Base-by-base conservation (phyloP, 139 green algal genomes). In the Chlamydomonas eustigma region DNA sequence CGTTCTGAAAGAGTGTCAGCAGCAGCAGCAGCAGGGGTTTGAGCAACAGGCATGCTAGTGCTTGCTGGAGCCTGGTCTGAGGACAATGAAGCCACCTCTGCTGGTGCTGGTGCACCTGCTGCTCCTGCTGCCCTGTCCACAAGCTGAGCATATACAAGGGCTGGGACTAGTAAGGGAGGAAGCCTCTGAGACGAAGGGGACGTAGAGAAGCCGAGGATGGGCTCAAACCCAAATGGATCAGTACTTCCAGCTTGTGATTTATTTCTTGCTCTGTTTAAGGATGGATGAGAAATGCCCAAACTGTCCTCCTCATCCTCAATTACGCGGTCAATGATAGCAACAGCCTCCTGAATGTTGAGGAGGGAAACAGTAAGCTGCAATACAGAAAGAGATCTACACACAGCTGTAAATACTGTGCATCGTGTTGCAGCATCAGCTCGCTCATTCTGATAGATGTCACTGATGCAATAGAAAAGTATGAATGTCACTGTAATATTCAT, bases 81-180 rank as follows among this genome's bases (percentile, higher is more conserved):
- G n/a, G n/a, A n/a, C n/a, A n/a, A n/a, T n/a, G 18, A 18, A 58
- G 44, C 44, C 44, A 58, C 44, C 12, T 25, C 52, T 4, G 52
- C n/a, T 6, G 52, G 52, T 4, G 52, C 52, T 28, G 6, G 22
- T 68, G 52, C 52, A 22, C 52, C 52, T 28, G 52, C 52, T 28
- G 52, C 52, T 28, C 52, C 52, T 6, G 52, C 8, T 22, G 64
- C 64, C 64, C 64, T 25, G 32, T 72, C 64, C 18, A 72, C 5
- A 6, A 72, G 32, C 30, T 72, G 64, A 3, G 64, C 64, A 39
- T 72, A 72, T 8, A 72, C 64, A 25, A 68, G 18, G 12, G 52
- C 8, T 25, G 52, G 52, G 12, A 68, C 22, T 4, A 68, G 8
- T 4, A 31, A 22, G 6, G 52, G 52, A 25, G 52, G 52, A 4